A percentile compares a stretch with the other conserved stretches of the same genome.
phyloP scores from a whole-genome alignment of 768 basidiomycete species.

The Wakefieldia striispora region DNA sequence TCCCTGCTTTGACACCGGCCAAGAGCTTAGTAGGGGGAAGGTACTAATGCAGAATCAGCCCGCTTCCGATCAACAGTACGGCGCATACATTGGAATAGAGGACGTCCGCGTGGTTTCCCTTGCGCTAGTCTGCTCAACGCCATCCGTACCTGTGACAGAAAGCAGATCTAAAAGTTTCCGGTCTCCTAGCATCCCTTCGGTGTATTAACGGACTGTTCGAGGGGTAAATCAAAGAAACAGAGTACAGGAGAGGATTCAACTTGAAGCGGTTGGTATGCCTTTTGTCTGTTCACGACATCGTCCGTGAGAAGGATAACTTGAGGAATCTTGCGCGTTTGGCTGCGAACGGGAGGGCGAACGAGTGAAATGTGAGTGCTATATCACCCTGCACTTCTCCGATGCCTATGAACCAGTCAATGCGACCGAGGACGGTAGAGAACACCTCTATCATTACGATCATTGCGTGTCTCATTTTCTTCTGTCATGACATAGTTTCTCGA shows the following conservation, averaged over 20 bases:
- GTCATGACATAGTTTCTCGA: conserved; percentile 78
- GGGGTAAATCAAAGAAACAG: not conserved
- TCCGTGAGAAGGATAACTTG: conserved; percentile 83
- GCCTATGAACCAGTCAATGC: conserved; percentile 44
- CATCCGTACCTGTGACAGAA: conserved; percentile 61
- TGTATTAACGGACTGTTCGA: conserved; percentile 68
- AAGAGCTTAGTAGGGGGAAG: conserved; percentile 65
- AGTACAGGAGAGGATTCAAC: conserved; percentile 33
- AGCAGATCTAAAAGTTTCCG: conserved; percentile 78
- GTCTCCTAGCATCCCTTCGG: conserved; percentile 67
- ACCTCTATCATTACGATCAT: conserved; percentile 96
- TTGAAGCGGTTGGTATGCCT: conserved; percentile 64
- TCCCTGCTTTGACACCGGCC: conserved; percentile 82
- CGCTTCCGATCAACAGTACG: not conserved
- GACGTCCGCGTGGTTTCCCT: conserved; percentile 51
- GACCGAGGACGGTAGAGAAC: not conserved
- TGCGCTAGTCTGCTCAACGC: conserved; percentile 61
- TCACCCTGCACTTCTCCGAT: conserved; percentile 88
- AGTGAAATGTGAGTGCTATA: conserved; percentile 72
- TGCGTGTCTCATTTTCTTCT: conserved; percentile 78
- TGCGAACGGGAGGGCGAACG: conserved; percentile 50
- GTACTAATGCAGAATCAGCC: conserved; percentile 51
- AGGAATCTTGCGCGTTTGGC: conserved; percentile 48
- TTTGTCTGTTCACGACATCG: conserved; percentile 79
- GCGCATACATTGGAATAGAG: conserved; percentile 72